A percentile compares a stretch with the other conserved stretches of the same genome.
Evolutionary conservation across 2,329 filamentous ascomycete species (phyloP).

Genomic region (Aspergillus tanneri): DNA sequence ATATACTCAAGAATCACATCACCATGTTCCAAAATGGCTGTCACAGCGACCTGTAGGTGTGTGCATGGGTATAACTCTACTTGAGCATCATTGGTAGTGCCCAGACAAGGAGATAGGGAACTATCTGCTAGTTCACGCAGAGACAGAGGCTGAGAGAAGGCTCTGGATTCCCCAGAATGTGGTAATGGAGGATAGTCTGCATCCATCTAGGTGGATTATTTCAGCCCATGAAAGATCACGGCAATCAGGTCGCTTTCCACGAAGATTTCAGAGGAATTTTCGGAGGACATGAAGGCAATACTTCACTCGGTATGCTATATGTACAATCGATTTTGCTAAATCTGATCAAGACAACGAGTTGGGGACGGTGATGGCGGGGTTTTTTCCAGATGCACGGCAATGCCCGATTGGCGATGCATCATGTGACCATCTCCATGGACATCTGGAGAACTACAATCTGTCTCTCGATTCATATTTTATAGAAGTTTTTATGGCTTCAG

Average conservation of each 20-base stretch:
- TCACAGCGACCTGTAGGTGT: constrained; percentile 8
- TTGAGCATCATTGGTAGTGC: neutral
- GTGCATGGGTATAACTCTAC: neutral
- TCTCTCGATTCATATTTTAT: neutral
- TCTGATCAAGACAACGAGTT: neutral
- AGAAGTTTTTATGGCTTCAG: neutral
- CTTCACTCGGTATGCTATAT: neutral
- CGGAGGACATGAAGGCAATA: neutral
- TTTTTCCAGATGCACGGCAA: neutral
- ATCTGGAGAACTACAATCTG: too few species aligned
- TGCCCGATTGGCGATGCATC: constrained; percentile 1
- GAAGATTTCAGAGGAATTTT: neutral
- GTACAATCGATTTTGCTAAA: too few species aligned
- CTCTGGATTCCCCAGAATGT: constrained; percentile 1
- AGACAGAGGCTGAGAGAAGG: constrained; percentile 8
- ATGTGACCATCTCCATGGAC: constrained; percentile 2
- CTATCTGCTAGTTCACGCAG: neutral
- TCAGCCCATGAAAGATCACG: neutral
- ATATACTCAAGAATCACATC: constrained; percentile 40
- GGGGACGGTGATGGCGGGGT: neutral
- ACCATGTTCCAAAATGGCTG: constrained; percentile 29
- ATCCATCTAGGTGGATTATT: constrained; percentile 20
- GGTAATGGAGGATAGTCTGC: constrained; percentile 26
- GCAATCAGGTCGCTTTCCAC: neutral
- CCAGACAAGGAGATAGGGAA: neutral